Evolutionary conservation across 495 filamentous ascomycete species (phyloP), one percentile per base, ranked within the genome.

Genomic region (Diplogelasinospora grovesii): DNA sequence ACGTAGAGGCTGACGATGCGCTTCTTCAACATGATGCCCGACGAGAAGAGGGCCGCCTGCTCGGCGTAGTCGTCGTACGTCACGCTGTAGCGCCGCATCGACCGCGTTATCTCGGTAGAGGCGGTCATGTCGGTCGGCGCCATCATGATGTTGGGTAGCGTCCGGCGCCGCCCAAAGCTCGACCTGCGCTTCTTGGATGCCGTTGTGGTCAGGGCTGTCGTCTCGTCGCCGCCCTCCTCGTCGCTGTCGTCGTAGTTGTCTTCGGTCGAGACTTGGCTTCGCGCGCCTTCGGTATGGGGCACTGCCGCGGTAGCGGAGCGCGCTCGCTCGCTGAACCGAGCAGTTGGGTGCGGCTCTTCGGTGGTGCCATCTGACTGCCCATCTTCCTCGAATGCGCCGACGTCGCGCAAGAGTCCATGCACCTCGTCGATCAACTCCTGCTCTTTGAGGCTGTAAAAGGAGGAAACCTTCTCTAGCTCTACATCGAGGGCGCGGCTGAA

Each of bases 401-500:
- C 76, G 57, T 96, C 92, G 16, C 68, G 75, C 42, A 89, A 55
- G 6, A 95, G 64, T 16, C 81, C 70, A n/a, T 83, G 78, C 3
- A 90, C 81, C 48, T 92, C 87, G 29, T 81, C 77, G 38, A 82
- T 78, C 33, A 97, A 79, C 54, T 95, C 88, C 8, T 72, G 63
- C 63, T 98, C 87, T 57, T 97, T 97, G 34, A 83, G 63, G 41
- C 77, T 75, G 63, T 86, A 97, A 63, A 97, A 98, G 2, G 81
- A 83, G 55, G 78, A 84, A 39, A 97, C 83, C 68, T 95, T 97
- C 60, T 96, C 88, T 39, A 98, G 64, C 57, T 97, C 92, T 2
- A 79, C 70, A 61, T 97, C 92, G 7, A 98, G 73, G 21, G 87
- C 82, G 39, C 80, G 78, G 35, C 69, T 69, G 52, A 96, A 98